Evolutionary conservation across 2,329 filamentous ascomycete species (phyloP), one percentile per base, ranked within the genome.

Genomic region (Colletotrichum lupini): DNA sequence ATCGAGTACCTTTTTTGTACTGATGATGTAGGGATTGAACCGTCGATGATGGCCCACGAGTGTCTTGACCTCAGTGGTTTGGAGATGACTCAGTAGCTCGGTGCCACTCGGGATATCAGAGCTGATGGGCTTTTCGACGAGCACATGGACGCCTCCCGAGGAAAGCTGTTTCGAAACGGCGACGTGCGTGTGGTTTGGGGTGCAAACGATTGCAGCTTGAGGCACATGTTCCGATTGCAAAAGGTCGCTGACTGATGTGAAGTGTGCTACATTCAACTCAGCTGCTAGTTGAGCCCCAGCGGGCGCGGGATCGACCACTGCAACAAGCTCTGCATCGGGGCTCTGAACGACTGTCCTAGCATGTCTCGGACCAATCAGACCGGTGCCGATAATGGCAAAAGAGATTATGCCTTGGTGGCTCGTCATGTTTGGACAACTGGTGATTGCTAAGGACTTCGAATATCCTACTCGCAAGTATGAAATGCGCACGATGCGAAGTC

Each of bases 111-210:
- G 59, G 26, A 85, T 79, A 37, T 84, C 81, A 5, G 80, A 84
- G 53, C 86, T 85, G 28, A 91, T 78, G 0, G 89, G 89, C 76
- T 91, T 91, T 76, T 91, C 90, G 24, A 90, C 83, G 0, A 91
- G 82, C 1, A 90, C 81, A 64, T 90, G 86, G n/a, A 91, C 79
- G 0, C 85, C 86, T 0, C 79, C 82, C 0, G 81, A 76, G 1
- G 89, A 81, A 1, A 91, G 81, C 52, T 87, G 82, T n/a, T 82
- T 84, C 2, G 87, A 81, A 1, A 91, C 73, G 0, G 85, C 62
- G 5, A 89, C 88, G 72, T 91, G 89, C 0, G 87, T 90, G 75
- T 87, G 83, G 76, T 91, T 91, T 2, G 89, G 89, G 0, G 89
- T 91, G 82, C 89, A 90, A 61, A 91, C 84, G 53, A 91, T 87